These are phyloP conservation scores for Starmerella ratchasimensis DNA, from an alignment of 805 yeast species.

Conservation along the genomic window DNA sequence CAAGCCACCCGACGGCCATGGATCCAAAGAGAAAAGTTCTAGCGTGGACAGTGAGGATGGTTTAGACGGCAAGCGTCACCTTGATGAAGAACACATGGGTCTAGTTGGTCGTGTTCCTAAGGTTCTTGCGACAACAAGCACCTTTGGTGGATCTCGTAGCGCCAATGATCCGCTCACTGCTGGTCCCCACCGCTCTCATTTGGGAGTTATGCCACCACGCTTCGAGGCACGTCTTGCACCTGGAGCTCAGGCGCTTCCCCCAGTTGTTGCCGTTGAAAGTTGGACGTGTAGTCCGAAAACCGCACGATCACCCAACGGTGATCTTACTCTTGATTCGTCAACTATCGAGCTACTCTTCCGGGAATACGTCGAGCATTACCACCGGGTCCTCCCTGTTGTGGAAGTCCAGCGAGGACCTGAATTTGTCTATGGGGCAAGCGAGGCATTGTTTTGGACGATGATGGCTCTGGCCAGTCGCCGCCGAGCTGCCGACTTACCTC, in stretches of 20 bases:
- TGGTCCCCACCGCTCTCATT: too few relatives aligned
- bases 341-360: slow-evolving; percentile 48
- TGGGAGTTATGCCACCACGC: slow-evolving; percentile 9
- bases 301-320: slow-evolving; percentile 28
- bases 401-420: slow-evolving; percentile 76
- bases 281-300: slow-evolving; percentile 50
- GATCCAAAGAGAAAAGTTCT: too few relatives aligned
- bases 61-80: too few relatives aligned
- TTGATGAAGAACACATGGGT: too few relatives aligned
- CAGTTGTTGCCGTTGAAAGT: slow-evolving; percentile 3
- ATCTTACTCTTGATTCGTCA: slow-evolving; percentile 46
- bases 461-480: slow-evolving; percentile 74
- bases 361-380: slow-evolving; percentile 68
- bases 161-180: too few relatives aligned
- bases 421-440: slow-evolving; percentile 60
- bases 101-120: too few relatives aligned
- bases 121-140: too few relatives aligned
- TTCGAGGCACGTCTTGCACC: slow-evolving; percentile 4
- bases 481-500: slow-evolving; percentile 25
- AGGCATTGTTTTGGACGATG: slow-evolving; percentile 86
- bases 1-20: background rate
- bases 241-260: background rate
- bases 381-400: slow-evolving; percentile 76
- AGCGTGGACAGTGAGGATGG: background rate
- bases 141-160: too few relatives aligned